phyloP scores from a whole-genome alignment of 1,284 basidiomycete species.

The Fomes fomentarius region DNA sequence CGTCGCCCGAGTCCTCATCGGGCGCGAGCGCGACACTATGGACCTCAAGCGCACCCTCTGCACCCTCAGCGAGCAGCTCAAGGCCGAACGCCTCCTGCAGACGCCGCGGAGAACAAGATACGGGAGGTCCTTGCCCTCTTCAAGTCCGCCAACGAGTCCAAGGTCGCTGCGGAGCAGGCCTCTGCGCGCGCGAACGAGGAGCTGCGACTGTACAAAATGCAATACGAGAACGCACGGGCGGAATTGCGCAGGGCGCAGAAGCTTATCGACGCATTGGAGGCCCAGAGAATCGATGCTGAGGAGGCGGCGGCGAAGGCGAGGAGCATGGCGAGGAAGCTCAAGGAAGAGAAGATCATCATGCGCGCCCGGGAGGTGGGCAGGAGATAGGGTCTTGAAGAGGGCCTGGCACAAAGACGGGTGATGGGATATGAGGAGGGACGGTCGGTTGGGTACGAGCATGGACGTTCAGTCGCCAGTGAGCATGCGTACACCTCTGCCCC shows the following conservation, averaged over 20 bases:
- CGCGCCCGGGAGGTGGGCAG: constrained; percentile 64
- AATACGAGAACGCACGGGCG: constrained; percentile 62
- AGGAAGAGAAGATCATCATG: constrained; percentile 55
- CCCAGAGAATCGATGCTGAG: constrained; percentile 58
- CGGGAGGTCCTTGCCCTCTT: constrained; percentile 53
- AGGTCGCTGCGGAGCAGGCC: constrained; percentile 53
- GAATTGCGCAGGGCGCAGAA: constrained; percentile 63
- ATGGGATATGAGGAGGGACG: constrained; percentile 43
- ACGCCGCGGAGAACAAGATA: constrained; percentile 53
- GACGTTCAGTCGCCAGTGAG: constrained; percentile 19
- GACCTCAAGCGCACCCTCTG: constrained; percentile 56
- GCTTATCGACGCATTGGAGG: constrained; percentile 56
- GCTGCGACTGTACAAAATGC: constrained; percentile 60
- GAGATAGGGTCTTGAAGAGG: constrained; percentile 58
- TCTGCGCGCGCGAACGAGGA: constrained; percentile 54
- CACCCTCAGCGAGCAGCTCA: constrained; percentile 53
- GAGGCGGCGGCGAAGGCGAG: constrained; percentile 58
- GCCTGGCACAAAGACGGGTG: constrained; percentile 53
- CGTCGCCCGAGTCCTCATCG: constrained; percentile 43
- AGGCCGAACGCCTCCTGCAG: constrained; percentile 52
- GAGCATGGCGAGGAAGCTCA: constrained; percentile 52
- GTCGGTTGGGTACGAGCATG: constrained; percentile 28
- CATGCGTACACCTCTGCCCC: constrained; percentile 18
- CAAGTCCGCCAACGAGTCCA: constrained; percentile 53
- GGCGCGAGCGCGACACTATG: constrained; percentile 57